Base-by-base conservation (phyloP, 768 basidiomycete species). In the Epithele typhae region DNA sequence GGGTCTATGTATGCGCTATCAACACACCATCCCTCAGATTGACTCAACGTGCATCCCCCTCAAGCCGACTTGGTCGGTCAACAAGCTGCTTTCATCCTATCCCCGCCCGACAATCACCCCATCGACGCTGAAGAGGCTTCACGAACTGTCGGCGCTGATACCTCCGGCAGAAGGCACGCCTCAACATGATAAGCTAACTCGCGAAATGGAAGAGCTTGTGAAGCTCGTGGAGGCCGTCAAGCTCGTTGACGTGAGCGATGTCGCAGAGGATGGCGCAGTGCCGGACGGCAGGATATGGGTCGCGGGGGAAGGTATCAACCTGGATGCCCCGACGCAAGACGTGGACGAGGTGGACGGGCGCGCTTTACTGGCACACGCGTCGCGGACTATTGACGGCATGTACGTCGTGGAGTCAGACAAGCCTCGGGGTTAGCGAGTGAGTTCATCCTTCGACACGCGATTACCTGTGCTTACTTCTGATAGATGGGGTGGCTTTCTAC, bases 201-300 rank as follows among this genome's bases (percentile, higher is more conserved):
- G 55, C 34, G 81, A 87, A 51, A 64, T 92, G 51, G 82, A 84
- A 53, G 82, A 83, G 43, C 75, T 92, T 40, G 69, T 91, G 46
- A 77, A 73, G 51, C 71, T 92, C 9, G 89, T 92, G 12, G 87
- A 92, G 58, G 89, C 89, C 3, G 88, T 91, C 43, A 86, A 78
- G 62, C 62, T 85, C 21, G 80, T 84, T 36, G 65, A 76, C 19
- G 41, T 64, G 12, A 59, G 60, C n/a, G 40, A 27, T 38, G 49
- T 50, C 8, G 37, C 34, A 15, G 50, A 48, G 14, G 48, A 48
- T 5, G 45, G 38, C 50, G 43, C 51, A 36, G 55, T 73, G 11
- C 67, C 73, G 11, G 75, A 76, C 45, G 71, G 64, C 52, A 69
- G 65, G 47, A 57, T 67, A 59, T 74, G 66, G 72, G 71, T 61